Evolutionary conservation across 306 rosid species (phyloP).

Genomic region (Astragalus membranaceus): DNA sequence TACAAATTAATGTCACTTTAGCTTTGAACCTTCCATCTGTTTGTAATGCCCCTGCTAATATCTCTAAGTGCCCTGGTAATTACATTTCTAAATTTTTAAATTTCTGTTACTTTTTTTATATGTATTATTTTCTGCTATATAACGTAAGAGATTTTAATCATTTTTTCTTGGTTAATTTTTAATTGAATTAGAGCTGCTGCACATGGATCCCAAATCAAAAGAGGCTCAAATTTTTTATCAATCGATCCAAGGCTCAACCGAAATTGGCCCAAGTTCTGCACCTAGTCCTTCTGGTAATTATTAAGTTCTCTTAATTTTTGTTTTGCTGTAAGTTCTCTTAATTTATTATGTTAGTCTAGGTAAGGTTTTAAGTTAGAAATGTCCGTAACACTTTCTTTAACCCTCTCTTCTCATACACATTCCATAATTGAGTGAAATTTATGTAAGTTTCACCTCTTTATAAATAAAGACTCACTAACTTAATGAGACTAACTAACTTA

Average conservation of each 20-base stretch:
- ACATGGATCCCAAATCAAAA: slow-evolving; percentile 71
- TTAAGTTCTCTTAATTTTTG: background rate
- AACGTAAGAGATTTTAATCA: background rate
- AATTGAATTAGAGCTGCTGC: slow-evolving; percentile 52
- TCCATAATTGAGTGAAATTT: too few species aligned
- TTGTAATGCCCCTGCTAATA: slow-evolving; percentile 62
- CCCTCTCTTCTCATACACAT: too few species aligned
- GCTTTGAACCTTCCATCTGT: slow-evolving; percentile 61
- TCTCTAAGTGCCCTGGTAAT: slow-evolving; percentile 78
- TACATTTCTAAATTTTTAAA: background rate
- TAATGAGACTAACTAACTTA: too few species aligned
- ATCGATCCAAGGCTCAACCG: slow-evolving; percentile 21
- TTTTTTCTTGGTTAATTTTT: background rate
- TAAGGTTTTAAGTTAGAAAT: background rate
- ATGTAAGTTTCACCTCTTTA: too few species aligned
- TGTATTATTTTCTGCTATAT: background rate
- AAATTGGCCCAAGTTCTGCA: slow-evolving; percentile 22
- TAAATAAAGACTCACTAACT: too few species aligned
- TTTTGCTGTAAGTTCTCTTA: background rate
- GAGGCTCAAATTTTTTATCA: slow-evolving; percentile 81
- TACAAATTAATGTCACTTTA: slow-evolving; percentile 60
- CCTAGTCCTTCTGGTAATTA: slow-evolving; percentile 45
- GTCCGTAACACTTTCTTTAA: too few species aligned
- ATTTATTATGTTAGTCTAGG: background rate
- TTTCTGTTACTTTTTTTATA: background rate